phyloP scores from a whole-genome alignment of 768 basidiomycete genomes.

The Trametes cinnabarina region DNA sequence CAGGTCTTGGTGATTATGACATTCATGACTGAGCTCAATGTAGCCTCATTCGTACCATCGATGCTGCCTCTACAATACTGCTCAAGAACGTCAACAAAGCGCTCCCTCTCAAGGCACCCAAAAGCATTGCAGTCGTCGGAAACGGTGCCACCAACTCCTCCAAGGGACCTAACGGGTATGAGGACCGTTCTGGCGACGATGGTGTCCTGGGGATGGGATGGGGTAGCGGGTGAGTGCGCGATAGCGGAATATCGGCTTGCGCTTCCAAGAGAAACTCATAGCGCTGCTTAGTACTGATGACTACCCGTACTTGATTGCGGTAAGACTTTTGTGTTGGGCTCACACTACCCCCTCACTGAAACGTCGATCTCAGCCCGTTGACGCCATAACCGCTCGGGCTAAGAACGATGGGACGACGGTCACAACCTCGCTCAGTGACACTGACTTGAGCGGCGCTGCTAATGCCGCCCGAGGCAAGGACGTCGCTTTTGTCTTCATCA shows the following conservation, averaged over 20 bases:
- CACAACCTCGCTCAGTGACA: conserved; percentile 48
- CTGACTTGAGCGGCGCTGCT: conserved; percentile 44
- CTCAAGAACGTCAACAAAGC: conserved; percentile 54
- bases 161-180: conserved; percentile 54
- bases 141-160: conserved; percentile 54
- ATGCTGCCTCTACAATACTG: conserved; percentile 59
- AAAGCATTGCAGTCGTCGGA: conserved; percentile 56
- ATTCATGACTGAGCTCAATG: neutral
- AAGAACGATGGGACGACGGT: conserved; percentile 40
- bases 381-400: conserved; percentile 43
- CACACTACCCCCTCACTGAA: neutral
- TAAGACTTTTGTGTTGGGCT: too few species aligned
- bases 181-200: conserved; percentile 53
- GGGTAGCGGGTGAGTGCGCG: conserved; percentile 33
- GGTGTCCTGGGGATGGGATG: conserved; percentile 64
- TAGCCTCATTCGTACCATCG: conserved; percentile 52
- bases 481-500: conserved; percentile 56
- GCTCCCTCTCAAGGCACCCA: conserved; percentile 46
- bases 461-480: conserved; percentile 48
- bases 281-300: conserved; percentile 38
- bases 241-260: conserved; percentile 18
- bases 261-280: neutral
- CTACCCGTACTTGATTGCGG: conserved; percentile 50
- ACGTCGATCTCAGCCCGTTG: conserved; percentile 25
- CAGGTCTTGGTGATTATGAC: conserved; percentile 20